A percentile compares a stretch with the other conserved stretches of the same genome.
These are phyloP conservation scores for Trichothecium sympodiale DNA, from an alignment of 2,329 filamentous ascomycete species.

Conservation along the genomic window DNA sequence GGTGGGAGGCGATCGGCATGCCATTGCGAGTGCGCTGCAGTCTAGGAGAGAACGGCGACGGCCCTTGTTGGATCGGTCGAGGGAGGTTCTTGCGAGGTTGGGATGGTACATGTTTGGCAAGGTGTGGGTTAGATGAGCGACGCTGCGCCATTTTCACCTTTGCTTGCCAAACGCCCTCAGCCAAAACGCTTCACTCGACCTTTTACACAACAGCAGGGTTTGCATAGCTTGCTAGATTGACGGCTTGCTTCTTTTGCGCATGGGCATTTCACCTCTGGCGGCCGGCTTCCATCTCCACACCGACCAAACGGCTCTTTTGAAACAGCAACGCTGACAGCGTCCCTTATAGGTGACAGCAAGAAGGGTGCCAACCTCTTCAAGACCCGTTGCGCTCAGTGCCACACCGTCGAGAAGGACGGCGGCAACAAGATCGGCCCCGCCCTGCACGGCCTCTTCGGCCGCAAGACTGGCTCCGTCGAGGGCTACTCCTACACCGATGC, in stretches of 20 bases:
- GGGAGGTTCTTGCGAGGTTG: not conserved
- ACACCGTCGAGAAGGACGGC: conserved; percentile 83
- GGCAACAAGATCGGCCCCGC: conserved; percentile 98
- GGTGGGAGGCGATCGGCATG: conserved; percentile 1
- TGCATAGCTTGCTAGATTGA: conserved; percentile 9
- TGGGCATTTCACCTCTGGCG: too few species aligned
- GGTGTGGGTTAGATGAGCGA: not conserved
- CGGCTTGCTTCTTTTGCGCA: too few species aligned
- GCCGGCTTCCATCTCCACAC: too few species aligned
- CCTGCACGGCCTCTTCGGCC: conserved; percentile 94
- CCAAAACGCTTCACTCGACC: conserved; percentile 3
- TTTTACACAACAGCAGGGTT: not conserved
- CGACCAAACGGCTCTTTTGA: not conserved
- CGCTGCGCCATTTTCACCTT: conserved; percentile 23
- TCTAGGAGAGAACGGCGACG: not conserved
- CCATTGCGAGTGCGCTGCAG: conserved; percentile 11
- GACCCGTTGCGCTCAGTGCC: conserved; percentile 97
- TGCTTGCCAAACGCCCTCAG: not conserved
- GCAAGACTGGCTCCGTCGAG: conserved; percentile 81
- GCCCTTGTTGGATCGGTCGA: not conserved
- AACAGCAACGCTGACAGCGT: conserved; percentile 2
- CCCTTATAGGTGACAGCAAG: conserved; percentile 67
- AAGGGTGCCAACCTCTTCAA: conserved; percentile 99
- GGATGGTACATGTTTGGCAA: conserved; percentile 1
- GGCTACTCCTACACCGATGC: conserved; percentile 98